Conservation (phyloP, 306 rosid species). For the Neltuma alba region DNA sequence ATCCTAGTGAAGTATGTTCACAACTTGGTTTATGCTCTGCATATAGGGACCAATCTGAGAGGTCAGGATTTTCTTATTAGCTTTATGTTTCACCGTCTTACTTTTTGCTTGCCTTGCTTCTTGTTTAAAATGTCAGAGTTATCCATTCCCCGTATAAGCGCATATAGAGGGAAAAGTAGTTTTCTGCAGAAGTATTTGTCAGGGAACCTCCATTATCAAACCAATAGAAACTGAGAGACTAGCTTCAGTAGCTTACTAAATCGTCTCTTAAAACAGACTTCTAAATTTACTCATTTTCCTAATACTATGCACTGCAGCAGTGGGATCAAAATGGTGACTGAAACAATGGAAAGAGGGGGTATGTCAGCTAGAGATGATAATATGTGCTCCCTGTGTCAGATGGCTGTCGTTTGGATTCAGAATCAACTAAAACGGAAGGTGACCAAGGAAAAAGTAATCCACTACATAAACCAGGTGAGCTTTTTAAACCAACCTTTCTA, state of each 20-base stretch:
- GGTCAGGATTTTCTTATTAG: constrained; percentile 38
- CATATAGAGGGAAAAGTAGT: background rate
- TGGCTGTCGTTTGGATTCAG: constrained; percentile 76
- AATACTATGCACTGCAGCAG: constrained; percentile 40
- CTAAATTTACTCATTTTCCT: constrained; percentile 18
- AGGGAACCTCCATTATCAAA: background rate
- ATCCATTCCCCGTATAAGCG: background rate
- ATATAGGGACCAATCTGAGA: constrained; percentile 43
- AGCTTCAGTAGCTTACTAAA: background rate
- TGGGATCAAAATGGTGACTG: constrained; percentile 68
- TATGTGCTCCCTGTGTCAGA: constrained; percentile 72
- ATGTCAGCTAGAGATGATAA: constrained; percentile 46
- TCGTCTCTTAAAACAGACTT: constrained; percentile 15
- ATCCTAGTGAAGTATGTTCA: constrained; percentile 57
- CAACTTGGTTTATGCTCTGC: constrained; percentile 61
- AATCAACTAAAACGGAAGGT: constrained; percentile 66
- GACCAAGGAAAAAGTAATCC: constrained; percentile 65
- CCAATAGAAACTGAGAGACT: background rate
- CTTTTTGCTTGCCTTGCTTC: background rate
- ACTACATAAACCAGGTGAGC: constrained; percentile 66
- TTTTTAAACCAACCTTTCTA: constrained; percentile 14
- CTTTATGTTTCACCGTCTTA: constrained; percentile 12
- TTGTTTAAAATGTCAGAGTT: constrained; percentile 6
- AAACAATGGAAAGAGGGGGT: constrained; percentile 43
- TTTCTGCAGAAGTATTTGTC: background rate